phyloP scores from a whole-genome alignment of 1,284 basidiomycete genomes.

The Sparassis latifolia region DNA sequence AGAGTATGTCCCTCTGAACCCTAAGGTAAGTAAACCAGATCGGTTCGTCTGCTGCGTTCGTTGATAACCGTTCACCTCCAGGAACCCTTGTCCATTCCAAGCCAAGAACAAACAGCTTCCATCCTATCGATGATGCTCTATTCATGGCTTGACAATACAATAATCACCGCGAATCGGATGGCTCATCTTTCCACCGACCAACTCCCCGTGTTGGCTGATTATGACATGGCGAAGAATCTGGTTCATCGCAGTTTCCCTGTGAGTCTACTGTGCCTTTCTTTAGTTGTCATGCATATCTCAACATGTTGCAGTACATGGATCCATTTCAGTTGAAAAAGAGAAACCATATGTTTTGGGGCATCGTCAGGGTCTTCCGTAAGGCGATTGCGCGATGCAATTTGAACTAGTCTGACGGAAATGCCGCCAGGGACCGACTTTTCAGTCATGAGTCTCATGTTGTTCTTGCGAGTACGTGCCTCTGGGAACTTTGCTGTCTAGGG shows the following conservation, averaged over 20 bases:
- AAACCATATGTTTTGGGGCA: slow-evolving; percentile 23
- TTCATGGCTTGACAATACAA: slow-evolving; percentile 40
- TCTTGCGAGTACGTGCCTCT: neutral
- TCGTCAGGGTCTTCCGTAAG: slow-evolving; percentile 20
- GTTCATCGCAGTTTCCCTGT: slow-evolving; percentile 28
- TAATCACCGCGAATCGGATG: slow-evolving; percentile 20
- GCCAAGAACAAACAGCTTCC: slow-evolving; percentile 64
- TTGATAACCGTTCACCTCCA: neutral
- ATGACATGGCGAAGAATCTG: slow-evolving; percentile 34
- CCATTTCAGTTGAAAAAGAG: slow-evolving; percentile 17
- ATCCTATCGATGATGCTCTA: slow-evolving; percentile 49
- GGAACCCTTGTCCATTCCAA: slow-evolving; percentile 23
- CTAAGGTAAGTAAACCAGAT: slow-evolving; percentile 40
- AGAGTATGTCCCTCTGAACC: slow-evolving; percentile 36
- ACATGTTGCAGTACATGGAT: slow-evolving; percentile 17
- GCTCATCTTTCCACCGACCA: slow-evolving; percentile 21
- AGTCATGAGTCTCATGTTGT: slow-evolving; percentile 8
- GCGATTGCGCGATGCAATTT: no score
- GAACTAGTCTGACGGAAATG: no score
- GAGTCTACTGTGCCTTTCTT: neutral
- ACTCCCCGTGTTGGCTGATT: slow-evolving; percentile 39
- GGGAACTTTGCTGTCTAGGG: neutral
- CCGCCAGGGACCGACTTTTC: slow-evolving; percentile 11
- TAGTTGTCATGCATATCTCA: neutral
- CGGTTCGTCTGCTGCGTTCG: neutral